Percentiles rank a stretch among this genome's conserved stretches.
Evolutionary conservation across 495 filamentous ascomycete species (phyloP).

Genomic region (Viridothelium virens): DNA sequence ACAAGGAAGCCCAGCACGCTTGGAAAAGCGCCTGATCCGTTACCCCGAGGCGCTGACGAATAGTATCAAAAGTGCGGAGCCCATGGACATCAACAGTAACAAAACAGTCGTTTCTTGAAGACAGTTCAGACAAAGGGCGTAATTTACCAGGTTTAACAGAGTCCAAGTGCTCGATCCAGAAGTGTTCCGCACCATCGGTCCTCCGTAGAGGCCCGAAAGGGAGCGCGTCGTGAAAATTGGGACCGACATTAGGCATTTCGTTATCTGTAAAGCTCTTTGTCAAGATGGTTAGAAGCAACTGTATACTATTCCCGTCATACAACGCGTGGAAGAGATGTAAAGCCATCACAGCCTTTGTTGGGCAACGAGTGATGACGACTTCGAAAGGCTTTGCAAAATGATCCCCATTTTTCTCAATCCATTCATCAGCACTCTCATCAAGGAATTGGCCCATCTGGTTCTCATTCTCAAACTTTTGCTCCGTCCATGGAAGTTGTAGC

Average conservation of each 20-base stretch:
- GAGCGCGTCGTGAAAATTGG: constrained; percentile 46
- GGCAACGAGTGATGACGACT: constrained; percentile 37
- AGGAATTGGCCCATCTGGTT: constrained; percentile 31
- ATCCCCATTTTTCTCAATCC: constrained; percentile 36
- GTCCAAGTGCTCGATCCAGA: constrained; percentile 51
- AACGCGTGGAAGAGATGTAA: constrained; percentile 76
- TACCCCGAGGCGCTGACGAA: constrained; percentile 51
- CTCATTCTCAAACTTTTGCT: constrained; percentile 25
- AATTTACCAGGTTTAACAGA: not conserved
- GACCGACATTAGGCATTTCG: constrained; percentile 29
- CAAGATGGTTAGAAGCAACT: constrained; percentile 54
- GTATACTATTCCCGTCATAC: constrained; percentile 78
- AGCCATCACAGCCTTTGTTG: constrained; percentile 37
- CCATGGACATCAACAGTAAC: not conserved
- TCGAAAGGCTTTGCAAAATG: constrained; percentile 38
- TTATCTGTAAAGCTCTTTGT: constrained; percentile 38
- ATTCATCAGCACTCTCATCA: constrained; percentile 33
- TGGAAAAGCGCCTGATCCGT: constrained; percentile 70
- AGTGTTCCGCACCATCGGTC: constrained; percentile 46
- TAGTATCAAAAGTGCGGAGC: constrained; percentile 7
- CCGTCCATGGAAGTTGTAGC: constrained; percentile 42
- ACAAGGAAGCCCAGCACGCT: constrained; percentile 56
- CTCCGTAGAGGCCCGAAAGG: constrained; percentile 51
- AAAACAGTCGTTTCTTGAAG: not conserved
- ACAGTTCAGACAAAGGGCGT: not conserved